phyloP scores from a whole-genome alignment of 2,329 filamentous ascomycete genomes.

The Diaporthe caulivora region DNA sequence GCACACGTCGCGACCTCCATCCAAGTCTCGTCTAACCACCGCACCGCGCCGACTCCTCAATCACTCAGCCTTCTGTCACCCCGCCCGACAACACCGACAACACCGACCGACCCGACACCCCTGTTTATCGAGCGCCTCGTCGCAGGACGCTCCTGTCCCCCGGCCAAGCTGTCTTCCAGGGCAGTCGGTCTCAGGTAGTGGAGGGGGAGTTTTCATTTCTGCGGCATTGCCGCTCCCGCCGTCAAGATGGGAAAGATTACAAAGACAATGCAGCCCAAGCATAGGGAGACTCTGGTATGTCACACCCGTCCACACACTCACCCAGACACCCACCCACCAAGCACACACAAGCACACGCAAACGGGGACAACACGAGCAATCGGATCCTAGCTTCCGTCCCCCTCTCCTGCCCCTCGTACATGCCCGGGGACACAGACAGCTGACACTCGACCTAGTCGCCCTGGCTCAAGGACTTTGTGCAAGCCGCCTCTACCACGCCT shows the following conservation, averaged over 20 bases:
- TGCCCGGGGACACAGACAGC: constrained; percentile 38
- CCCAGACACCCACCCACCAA: constrained; percentile 38
- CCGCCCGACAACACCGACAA: constrained; percentile 8
- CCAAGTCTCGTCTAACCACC: constrained; percentile 30
- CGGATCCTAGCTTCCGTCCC: constrained; percentile 39
- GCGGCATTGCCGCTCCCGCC: constrained; percentile 71
- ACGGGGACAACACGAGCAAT: constrained; percentile 38
- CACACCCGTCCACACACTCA: constrained; percentile 17
- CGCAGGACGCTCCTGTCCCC: constrained; percentile 49
- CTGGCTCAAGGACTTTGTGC: constrained; percentile 85
- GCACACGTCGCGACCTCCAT: constrained; percentile 37
- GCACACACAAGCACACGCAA: constrained; percentile 23
- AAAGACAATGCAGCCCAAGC: constrained; percentile 75
- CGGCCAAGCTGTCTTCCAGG: constrained; percentile 56
- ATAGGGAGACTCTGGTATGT: constrained; percentile 75
- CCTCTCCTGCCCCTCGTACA: background rate
- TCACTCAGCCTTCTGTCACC: background rate
- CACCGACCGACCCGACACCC: background rate
- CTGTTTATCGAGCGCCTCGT: background rate
- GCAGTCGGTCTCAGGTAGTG: constrained; percentile 60
- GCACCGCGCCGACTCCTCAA: constrained; percentile 29
- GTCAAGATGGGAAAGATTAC: constrained; percentile 77
- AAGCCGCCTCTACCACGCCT: constrained; percentile 74
- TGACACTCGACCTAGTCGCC: constrained; percentile 74
- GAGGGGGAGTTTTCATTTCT: constrained; percentile 65